Evolutionary conservation across 192 early-diverging fungal species (phyloP), one percentile per base, ranked within the genome.

Genomic region (Podochytrium sp.): DNA sequence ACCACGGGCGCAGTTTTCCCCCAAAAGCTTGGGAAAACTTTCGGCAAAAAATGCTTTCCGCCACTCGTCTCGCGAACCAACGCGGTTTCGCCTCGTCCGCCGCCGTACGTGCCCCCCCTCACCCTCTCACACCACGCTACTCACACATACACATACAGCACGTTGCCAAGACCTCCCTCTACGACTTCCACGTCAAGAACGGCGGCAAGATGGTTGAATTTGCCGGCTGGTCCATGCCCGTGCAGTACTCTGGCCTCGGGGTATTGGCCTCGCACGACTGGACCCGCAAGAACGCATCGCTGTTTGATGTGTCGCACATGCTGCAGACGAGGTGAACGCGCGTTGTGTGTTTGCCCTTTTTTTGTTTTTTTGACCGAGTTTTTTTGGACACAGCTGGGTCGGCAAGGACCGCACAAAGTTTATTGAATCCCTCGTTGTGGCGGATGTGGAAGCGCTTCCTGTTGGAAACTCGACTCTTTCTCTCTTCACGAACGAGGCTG

Each of bases 251-350:
- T 33, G 85, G 86, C 75, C 85, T 91, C 78, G 95, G 96, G 47
- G 90, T 94, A 6, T 83, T 98, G 34, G 91, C 91, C 41, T 94
- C 93, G n/a, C 97, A 98, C 79, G 79, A 89, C 33, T 87, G 86
- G 86, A 97, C 95, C 27, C 87, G 97, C 72, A 80, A 90, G 75
- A 90, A 95, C 53, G 93, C 95, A 1, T 96, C 94, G 3, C 84
- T 99, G 51, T 99, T 99, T 80, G 97, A 99, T 82, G 97, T 99
- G 39, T 95, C 94, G 30, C 97, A 99, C 80, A 99, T 99, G 97
- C 85, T 98, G 66, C 96, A 98, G 81, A 94, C 94, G 34, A 85
- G 91, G 87, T 93, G n/a, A n/a, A n/a, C n/a, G n/a, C n/a, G 82
- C 63, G 55, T 70, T 47, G 2, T 34, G n/a, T n/a, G n/a, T n/a